These are phyloP conservation scores for Anthoceros angustus DNA, from an alignment of 225 moss, liverwort and hornwort species.

Conservation along the genomic window DNA sequence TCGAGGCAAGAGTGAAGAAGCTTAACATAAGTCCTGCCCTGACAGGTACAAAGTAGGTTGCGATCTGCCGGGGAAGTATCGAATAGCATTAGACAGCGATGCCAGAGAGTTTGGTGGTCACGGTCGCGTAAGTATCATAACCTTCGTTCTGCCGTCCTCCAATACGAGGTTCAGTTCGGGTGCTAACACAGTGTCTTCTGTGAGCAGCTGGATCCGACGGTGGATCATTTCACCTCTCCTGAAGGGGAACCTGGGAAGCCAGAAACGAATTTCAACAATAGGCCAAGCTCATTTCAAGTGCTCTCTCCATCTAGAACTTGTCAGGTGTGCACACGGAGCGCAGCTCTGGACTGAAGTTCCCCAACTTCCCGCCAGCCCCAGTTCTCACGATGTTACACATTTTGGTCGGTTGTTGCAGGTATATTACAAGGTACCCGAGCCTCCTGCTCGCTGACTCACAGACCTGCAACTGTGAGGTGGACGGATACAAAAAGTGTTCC, in stretches of 20 bases:
- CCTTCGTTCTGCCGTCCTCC: neutral
- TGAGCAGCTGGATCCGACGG: slow-evolving; percentile 50
- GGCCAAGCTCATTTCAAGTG: slow-evolving; percentile 72
- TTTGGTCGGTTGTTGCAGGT: slow-evolving; percentile 14
- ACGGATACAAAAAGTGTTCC: too few species aligned
- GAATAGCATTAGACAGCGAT: slow-evolving; percentile 75
- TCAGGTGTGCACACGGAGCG: slow-evolving; percentile 30
- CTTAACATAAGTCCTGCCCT: neutral
- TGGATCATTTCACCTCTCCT: slow-evolving; percentile 67
- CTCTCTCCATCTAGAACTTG: slow-evolving; percentile 63
- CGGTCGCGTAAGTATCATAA: slow-evolving; percentile 28
- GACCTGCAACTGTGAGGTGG: too few species aligned
- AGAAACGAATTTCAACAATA: slow-evolving; percentile 59
- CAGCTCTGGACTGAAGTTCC: neutral
- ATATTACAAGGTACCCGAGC: slow-evolving; percentile 24
- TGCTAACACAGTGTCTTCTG: neutral
- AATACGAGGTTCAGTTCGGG: neutral
- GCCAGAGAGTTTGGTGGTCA: slow-evolving; percentile 51
- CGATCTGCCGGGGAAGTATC: slow-evolving; percentile 70
- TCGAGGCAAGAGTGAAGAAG: neutral
- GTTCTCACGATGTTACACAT: neutral
- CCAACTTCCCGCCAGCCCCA: neutral
- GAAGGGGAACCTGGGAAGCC: slow-evolving; percentile 67
- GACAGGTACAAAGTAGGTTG: slow-evolving; percentile 79
- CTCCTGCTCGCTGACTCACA: neutral